These are phyloP conservation scores for Curvularia hawaiiensis DNA, from an alignment of 2,329 filamentous ascomycete species.

Conservation along the genomic window DNA sequence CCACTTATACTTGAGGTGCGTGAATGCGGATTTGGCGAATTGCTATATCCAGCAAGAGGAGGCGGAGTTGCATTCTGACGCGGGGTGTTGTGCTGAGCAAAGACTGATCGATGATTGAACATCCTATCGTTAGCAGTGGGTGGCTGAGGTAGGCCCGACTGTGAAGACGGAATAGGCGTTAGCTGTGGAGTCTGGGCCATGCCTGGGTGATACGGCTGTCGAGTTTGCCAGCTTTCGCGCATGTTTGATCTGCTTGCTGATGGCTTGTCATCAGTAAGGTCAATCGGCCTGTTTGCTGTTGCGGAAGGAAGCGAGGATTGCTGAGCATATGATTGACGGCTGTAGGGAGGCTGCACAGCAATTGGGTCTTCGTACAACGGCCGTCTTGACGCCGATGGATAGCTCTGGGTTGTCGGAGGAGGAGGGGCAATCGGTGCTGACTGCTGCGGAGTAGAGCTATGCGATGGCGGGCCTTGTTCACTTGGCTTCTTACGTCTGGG, in stretches of 20 bases:
- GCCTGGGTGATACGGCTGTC: slow-evolving; percentile 33
- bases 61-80: slow-evolving; percentile 45
- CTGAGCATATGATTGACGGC: slow-evolving; percentile 34
- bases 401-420: slow-evolving; percentile 29
- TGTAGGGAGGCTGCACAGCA: slow-evolving; percentile 33
- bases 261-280: slow-evolving; percentile 39
- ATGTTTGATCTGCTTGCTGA: slow-evolving; percentile 22
- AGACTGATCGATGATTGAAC: slow-evolving; percentile 39
- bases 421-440: slow-evolving; percentile 41
- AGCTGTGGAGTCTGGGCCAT: slow-evolving; percentile 37
- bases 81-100: slow-evolving; percentile 40
- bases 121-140: slow-evolving; percentile 30
- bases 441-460: slow-evolving; percentile 44
- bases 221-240: slow-evolving; percentile 40
- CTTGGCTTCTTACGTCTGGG: slow-evolving; percentile 41
- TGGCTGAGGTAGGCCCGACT: slow-evolving; percentile 32
- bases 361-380: slow-evolving; percentile 32
- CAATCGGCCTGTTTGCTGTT: slow-evolving; percentile 34
- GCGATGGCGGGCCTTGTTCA: slow-evolving; percentile 41
- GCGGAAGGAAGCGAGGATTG: slow-evolving; percentile 32
- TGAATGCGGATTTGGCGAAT: slow-evolving; percentile 44
- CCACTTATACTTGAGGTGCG: slow-evolving; percentile 44
- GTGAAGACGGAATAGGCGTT: slow-evolving; percentile 34
- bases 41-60: slow-evolving; percentile 34
- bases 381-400: slow-evolving; percentile 30